Percentiles rank a stretch among this genome's conserved stretches.
These are phyloP conservation scores for Tetrapyrgos nigripes DNA, from an alignment of 1,284 basidiomycete genomes.

Conservation along the genomic window DNA sequence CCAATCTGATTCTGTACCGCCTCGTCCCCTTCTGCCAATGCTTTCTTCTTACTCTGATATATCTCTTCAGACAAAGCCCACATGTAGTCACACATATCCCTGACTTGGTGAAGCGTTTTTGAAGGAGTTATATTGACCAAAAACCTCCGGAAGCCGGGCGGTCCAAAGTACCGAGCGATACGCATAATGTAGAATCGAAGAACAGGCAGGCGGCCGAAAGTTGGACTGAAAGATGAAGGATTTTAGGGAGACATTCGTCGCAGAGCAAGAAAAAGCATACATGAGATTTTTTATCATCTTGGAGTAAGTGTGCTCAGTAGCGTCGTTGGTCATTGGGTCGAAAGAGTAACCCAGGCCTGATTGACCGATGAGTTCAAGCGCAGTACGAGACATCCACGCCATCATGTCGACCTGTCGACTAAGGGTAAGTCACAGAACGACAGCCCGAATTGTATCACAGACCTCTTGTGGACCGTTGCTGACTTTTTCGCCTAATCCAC, in stretches of 20 bases:
- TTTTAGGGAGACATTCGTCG: background rate
- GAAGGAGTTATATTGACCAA: background rate
- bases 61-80: background rate
- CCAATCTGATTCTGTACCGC: background rate
- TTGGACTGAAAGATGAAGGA: background rate
- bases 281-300: background rate
- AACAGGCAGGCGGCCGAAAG: background rate
- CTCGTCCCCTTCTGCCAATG: background rate
- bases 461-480: background rate
- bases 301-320: background rate
- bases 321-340: background rate
- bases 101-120: constrained; percentile 2
- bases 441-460: background rate
- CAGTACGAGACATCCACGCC: constrained; percentile 24
- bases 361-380: constrained; percentile 29
- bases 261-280: background rate
- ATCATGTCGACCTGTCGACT: constrained; percentile 23
- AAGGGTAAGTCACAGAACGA: background rate
- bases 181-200: background rate
- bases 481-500: background rate
- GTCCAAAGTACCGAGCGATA: constrained; percentile 10
- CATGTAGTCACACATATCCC: constrained; percentile 1
- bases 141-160: constrained; percentile 1
- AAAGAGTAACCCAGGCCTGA: constrained; percentile 22
- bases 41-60: background rate